These are phyloP conservation scores for Cryptococcus sp. DNA, from an alignment of 1,284 basidiomycete species.

Conservation along the genomic window DNA sequence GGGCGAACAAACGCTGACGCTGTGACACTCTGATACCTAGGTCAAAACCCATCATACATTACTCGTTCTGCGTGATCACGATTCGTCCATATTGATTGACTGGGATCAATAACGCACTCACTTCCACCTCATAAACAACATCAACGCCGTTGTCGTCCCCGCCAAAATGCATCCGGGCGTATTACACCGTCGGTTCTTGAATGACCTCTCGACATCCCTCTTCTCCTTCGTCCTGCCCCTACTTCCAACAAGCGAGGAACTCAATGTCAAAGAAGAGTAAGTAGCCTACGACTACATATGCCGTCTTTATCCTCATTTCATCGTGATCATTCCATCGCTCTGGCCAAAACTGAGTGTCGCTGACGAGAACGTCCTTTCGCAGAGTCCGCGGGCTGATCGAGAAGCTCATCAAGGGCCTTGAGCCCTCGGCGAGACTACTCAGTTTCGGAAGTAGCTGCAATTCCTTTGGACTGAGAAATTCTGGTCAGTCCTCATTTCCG, in stretches of 20 bases:
- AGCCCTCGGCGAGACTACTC: constrained; percentile 84
- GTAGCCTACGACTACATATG: constrained; percentile 15
- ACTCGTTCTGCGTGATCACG: no score
- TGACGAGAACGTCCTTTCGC: constrained; percentile 4
- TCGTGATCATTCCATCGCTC: neutral
- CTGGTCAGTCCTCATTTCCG: constrained; percentile 62
- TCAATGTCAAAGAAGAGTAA: constrained; percentile 86
- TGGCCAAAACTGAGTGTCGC: neutral
- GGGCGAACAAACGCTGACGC: no score
- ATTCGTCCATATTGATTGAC: no score
- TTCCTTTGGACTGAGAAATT: constrained; percentile 93
- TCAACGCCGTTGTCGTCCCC: neutral
- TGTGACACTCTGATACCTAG: no score
- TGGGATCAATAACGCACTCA: no score
- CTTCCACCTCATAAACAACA: neutral
- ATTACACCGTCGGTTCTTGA: constrained; percentile 50
- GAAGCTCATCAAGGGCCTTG: constrained; percentile 89
- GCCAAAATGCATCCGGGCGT: constrained; percentile 48
- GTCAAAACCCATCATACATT: no score
- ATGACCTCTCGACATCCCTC: constrained; percentile 53
- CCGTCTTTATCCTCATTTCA: neutral
- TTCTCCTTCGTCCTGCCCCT: constrained; percentile 76
- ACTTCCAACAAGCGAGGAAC: constrained; percentile 82
- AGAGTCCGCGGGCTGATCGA: constrained; percentile 86
- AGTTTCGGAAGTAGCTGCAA: constrained; percentile 93